Percentiles rank a stretch among this genome's conserved stretches.
phyloP scores from a whole-genome alignment of 2,329 filamentous ascomycete species.

The Lojkania enalia region DNA sequence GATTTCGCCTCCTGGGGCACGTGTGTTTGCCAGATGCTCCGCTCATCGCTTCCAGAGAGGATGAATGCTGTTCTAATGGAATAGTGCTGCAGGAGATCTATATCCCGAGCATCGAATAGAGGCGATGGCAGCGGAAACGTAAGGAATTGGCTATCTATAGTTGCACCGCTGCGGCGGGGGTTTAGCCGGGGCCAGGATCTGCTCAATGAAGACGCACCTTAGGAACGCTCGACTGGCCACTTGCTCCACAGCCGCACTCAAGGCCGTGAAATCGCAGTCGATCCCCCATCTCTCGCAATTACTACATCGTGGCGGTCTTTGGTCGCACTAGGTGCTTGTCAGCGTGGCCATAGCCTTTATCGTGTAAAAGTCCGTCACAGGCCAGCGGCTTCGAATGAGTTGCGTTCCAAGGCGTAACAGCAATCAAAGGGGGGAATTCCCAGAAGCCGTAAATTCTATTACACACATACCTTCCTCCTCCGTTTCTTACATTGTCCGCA shows the following conservation, averaged over 20 bases:
- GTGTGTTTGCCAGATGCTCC: slow-evolving; percentile 22
- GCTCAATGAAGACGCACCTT: slow-evolving; percentile 10
- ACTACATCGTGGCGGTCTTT: slow-evolving; percentile 23
- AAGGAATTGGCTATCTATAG: slow-evolving; percentile 3
- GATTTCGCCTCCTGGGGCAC: slow-evolving; percentile 25
- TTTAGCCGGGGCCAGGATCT: background rate
- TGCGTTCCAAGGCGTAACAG: too few species aligned
- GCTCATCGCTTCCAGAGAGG: slow-evolving; percentile 8
- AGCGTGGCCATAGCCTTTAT: too few species aligned
- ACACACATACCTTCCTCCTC: slow-evolving; percentile 20
- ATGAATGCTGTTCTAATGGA: slow-evolving; percentile 17
- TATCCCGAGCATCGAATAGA: slow-evolving; percentile 14
- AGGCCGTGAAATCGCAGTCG: slow-evolving; percentile 26
- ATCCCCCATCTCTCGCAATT: slow-evolving; percentile 27
- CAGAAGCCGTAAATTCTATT: background rate
- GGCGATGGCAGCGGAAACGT: slow-evolving; percentile 10
- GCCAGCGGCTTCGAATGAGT: too few species aligned
- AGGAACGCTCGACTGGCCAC: slow-evolving; percentile 12
- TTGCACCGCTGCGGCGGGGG: background rate
- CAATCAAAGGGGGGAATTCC: too few species aligned
- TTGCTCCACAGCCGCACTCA: slow-evolving; percentile 14
- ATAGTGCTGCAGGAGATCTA: slow-evolving; percentile 23
- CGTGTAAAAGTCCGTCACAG: too few species aligned
- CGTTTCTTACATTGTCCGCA: slow-evolving; percentile 30
- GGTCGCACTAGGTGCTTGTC: too few species aligned